Percentiles rank a stretch among this genome's conserved stretches.
Conservation (phyloP, 1,139 yeast genomes). For the Candida freyschussii region DNA sequence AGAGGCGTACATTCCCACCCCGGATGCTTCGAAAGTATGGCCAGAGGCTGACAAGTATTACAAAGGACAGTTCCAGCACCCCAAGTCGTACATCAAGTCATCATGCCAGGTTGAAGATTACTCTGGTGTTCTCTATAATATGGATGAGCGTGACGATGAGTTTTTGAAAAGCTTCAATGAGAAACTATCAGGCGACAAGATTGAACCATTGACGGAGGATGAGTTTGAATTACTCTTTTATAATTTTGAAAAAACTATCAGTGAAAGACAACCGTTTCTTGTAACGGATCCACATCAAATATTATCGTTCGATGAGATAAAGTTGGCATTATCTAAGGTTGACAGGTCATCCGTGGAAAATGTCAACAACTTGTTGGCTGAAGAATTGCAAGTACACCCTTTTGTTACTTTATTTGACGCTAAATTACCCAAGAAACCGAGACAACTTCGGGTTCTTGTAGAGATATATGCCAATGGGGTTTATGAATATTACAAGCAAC, state of each 20-base stretch:
- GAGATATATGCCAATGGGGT: constrained; percentile 61
- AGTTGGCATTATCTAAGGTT: constrained; percentile 36
- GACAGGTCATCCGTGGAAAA: constrained; percentile 30
- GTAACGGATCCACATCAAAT: constrained; percentile 80
- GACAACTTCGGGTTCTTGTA: constrained; percentile 51
- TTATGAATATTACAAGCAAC: constrained; percentile 76
- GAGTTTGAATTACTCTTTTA: constrained; percentile 82
- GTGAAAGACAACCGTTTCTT: constrained; percentile 82
- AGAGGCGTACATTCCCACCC: constrained; percentile 89
- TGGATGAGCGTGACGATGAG: constrained; percentile 85
- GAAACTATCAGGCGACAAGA: constrained; percentile 19
- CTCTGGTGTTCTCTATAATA: constrained; percentile 75
- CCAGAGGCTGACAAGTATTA: constrained; percentile 70
- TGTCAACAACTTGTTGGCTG: constrained; percentile 30
- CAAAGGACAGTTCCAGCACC: constrained; percentile 60
- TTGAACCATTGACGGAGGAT: constrained; percentile 55
- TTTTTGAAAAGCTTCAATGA: constrained; percentile 46
- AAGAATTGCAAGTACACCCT: constrained; percentile 31
- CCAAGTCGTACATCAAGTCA: constrained; percentile 77
- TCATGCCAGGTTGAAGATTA: constrained; percentile 96
- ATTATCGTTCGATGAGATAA: constrained; percentile 64
- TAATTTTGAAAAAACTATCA: constrained; percentile 66
- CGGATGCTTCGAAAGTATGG: constrained; percentile 89
- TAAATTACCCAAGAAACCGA: constrained; percentile 27
- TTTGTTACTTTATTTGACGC: constrained; percentile 48